Evolutionary conservation across 179 eudicot genomes (phyloP).

Genomic region (Sideroxylon spinosum): DNA sequence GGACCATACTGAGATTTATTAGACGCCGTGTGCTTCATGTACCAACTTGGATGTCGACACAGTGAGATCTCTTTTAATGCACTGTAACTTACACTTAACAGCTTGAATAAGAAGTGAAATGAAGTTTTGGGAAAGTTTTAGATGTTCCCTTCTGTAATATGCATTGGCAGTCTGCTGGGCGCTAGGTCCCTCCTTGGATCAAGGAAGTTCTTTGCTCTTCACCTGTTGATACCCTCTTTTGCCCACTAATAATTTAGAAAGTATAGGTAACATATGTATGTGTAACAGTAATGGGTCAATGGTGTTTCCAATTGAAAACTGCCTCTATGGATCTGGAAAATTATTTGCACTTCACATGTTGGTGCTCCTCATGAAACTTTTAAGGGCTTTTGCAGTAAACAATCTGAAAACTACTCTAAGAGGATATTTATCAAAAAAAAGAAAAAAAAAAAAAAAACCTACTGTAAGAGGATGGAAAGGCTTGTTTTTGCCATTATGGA

Average conservation of each 20-base stretch:
- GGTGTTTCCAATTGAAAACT: too few species aligned
- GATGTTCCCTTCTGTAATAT: background rate
- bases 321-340: background rate
- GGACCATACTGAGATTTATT: background rate
- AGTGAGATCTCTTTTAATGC: too few species aligned
- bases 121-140: background rate
- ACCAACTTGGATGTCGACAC: background rate
- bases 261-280: background rate
- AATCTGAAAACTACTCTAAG: too few species aligned
- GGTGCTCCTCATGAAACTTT: background rate
- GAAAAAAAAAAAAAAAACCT: too few species aligned
- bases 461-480: too few species aligned
- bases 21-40: background rate
- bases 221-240: background rate
- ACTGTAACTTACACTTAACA: too few species aligned
- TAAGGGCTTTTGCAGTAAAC: too few species aligned
- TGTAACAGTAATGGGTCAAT: background rate
- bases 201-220: background rate
- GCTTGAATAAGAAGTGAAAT: background rate
- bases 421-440: too few species aligned
- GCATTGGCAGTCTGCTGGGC: background rate
- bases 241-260: background rate
- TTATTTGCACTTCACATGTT: background rate
- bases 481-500: too few species aligned
- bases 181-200: background rate